These are phyloP conservation scores for Daldinia loculata DNA, from an alignment of 495 filamentous ascomycete species.

Conservation along the genomic window DNA sequence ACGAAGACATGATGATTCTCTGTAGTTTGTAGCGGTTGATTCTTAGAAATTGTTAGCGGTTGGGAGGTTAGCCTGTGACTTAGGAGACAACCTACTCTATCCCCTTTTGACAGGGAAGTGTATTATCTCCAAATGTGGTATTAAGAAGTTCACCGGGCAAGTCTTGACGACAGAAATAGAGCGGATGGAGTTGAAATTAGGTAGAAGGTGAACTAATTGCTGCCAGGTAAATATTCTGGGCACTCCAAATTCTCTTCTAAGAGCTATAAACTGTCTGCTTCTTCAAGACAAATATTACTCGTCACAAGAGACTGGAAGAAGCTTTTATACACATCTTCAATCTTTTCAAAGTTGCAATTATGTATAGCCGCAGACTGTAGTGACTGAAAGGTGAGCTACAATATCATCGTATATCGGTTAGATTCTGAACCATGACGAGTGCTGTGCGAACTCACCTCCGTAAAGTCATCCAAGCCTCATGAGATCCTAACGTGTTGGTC, in stretches of 20 bases:
- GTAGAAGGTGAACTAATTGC: slow-evolving; percentile 15
- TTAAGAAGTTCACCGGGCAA: not conserved
- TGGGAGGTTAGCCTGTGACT: slow-evolving; percentile 9
- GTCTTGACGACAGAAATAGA: not conserved
- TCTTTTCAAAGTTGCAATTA: slow-evolving; percentile 7
- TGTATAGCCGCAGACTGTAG: slow-evolving; percentile 5
- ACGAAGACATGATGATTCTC: slow-evolving; percentile 46
- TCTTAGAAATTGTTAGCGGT: slow-evolving; percentile 7
- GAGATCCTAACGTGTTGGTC: slow-evolving; percentile 28
- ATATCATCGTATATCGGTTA: slow-evolving; percentile 1
- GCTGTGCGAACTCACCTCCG: slow-evolving; percentile 10
- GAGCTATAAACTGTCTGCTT: slow-evolving; percentile 28
- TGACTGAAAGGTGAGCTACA: not conserved
- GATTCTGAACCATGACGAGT: not conserved
- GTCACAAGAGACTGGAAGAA: slow-evolving; percentile 7
- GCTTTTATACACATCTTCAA: slow-evolving; percentile 38
- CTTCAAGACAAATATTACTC: slow-evolving; percentile 11
- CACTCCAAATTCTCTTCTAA: slow-evolving; percentile 5
- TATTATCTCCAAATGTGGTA: not conserved
- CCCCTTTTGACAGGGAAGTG: slow-evolving; percentile 26
- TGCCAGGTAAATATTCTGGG: slow-evolving; percentile 12
- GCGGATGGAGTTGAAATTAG: not conserved
- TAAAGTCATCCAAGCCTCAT: slow-evolving; percentile 18
- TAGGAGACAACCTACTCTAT: slow-evolving; percentile 35
- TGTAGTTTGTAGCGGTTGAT: not conserved